phyloP scores from a whole-genome alignment of 352 stramenopile species.

The Bremia lactucae region DNA sequence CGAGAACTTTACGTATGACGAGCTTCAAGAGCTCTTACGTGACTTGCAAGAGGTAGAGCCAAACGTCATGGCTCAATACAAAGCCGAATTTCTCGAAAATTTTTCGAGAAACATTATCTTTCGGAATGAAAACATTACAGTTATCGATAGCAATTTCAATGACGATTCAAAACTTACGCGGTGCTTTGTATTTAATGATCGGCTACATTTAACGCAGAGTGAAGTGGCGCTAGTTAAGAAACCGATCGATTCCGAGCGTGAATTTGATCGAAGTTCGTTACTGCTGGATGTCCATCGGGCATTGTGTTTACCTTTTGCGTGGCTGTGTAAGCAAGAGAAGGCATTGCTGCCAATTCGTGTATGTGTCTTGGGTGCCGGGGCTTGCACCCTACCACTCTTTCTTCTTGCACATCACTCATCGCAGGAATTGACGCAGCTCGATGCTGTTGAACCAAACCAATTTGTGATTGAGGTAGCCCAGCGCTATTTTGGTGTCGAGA shows the following conservation, averaged over 20 bases:
- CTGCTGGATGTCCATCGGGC: slow-evolving; percentile 61
- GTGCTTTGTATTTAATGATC: slow-evolving; percentile 66
- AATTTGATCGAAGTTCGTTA: slow-evolving; percentile 35
- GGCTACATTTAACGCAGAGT: slow-evolving; percentile 60
- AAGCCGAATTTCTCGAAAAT: slow-evolving; percentile 42
- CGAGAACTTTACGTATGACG: slow-evolving; percentile 63
- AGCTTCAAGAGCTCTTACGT: slow-evolving; percentile 43
- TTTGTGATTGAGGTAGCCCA: slow-evolving; percentile 33
- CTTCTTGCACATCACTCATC: slow-evolving; percentile 25
- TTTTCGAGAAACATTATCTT: slow-evolving; percentile 44
- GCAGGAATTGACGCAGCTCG: slow-evolving; percentile 21
- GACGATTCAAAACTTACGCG: slow-evolving; percentile 24
- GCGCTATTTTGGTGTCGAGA: slow-evolving; percentile 33
- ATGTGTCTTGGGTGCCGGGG: slow-evolving; percentile 44
- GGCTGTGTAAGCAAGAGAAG: slow-evolving; percentile 6
- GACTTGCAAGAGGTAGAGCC: slow-evolving; percentile 53
- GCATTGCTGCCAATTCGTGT: slow-evolving; percentile 14
- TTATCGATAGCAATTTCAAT: slow-evolving; percentile 51
- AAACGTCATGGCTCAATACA: slow-evolving; percentile 43
- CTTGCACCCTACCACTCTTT: slow-evolving; percentile 44
- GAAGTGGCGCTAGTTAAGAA: slow-evolving; percentile 35
- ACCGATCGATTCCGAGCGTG: slow-evolving; percentile 1
- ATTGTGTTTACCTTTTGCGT: slow-evolving; percentile 33
- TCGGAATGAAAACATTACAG: slow-evolving; percentile 38
- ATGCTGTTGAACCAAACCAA: slow-evolving; percentile 48